phyloP scores from a whole-genome alignment of 257 asterid genomes.

The Cordia subcordata region DNA sequence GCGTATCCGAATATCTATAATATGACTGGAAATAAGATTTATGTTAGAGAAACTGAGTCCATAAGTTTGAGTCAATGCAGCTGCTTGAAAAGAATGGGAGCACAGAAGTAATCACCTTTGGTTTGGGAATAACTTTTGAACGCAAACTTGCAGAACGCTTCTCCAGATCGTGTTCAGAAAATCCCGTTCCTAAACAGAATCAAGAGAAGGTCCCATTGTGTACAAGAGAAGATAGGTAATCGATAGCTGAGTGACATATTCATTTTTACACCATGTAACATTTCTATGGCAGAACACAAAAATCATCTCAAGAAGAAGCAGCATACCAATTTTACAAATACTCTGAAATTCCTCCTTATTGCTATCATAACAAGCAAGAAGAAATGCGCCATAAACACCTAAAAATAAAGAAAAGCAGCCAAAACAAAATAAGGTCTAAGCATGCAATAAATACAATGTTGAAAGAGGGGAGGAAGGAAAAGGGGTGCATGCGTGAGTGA shows the following conservation, averaged over 20 bases:
- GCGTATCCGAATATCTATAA: slow-evolving; percentile 69
- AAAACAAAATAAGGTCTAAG: neutral
- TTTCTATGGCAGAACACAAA: neutral
- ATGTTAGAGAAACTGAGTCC: slow-evolving; percentile 13
- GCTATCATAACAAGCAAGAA: slow-evolving; percentile 89
- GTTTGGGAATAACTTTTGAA: slow-evolving; percentile 71
- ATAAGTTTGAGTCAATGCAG: neutral
- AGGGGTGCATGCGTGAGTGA: no score
- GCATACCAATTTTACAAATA: slow-evolving; percentile 91
- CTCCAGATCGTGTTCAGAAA: slow-evolving; percentile 81
- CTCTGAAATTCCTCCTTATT: slow-evolving; percentile 88
- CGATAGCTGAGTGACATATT: no score
- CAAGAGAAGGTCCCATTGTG: slow-evolving; percentile 10
- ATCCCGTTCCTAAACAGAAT: slow-evolving; percentile 73
- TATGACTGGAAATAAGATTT: slow-evolving; percentile 51
- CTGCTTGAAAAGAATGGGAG: slow-evolving; percentile 1
- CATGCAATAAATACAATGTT: no score
- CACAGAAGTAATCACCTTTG: slow-evolving; percentile 52
- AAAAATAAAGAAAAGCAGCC: slow-evolving; percentile 12
- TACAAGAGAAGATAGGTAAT: no score
- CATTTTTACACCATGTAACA: neutral
- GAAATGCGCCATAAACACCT: slow-evolving; percentile 97
- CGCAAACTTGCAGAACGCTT: slow-evolving; percentile 85
- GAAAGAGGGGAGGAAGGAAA: no score
- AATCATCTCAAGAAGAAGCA: slow-evolving; percentile 13